Evolutionary conservation across 1,139 yeast species (phyloP), one percentile per base, ranked within the genome.

Genomic region (Yamadazyma spencermartinsiae): DNA sequence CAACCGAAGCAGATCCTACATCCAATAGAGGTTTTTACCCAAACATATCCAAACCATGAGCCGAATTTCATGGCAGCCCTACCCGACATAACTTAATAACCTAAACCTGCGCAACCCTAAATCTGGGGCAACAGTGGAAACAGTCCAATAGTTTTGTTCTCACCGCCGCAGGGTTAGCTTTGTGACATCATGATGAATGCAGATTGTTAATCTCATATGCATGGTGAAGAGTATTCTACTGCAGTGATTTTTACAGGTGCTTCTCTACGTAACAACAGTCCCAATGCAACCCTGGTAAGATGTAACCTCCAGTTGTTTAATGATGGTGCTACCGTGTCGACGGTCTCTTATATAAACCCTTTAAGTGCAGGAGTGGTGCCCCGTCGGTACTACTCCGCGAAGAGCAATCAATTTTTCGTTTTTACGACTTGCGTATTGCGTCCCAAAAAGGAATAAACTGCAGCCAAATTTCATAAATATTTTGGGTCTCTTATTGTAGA

Each of bases 361-460:
- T 7, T 20, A 10, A 7, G 23, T 20, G 23, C 7, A 20, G 23
- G 23, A 20, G 10, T 8, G 23, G 23, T 20, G 23, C 23, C 10
- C 10, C 23, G 10, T 10, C 7, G 10, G 9, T 20, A 20, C n/a
- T n/a, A n/a, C n/a, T n/a, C n/a, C n/a, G 26, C n/a, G n/a, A 8
- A 23, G 26, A 11, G 26, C 26, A 23, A 23, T 23, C 26, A 23
- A 8, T 23, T 23, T 23, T 23, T 23, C 9, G 21, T 23, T 26
- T 26, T 26, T 26, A 26, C 29, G 29, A 23, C 26, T 10, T 4
- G n/a, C 12, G 7, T 23, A 10, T 10, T 19, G 20, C 11, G 12
- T 28, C 31, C 31, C 19, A 28, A 28, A 9, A 14, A 11, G 31
- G 31, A 28, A 28, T 28, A 28, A 28, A 28, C 31, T 15, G 31